Conservation (phyloP, 2,329 filamentous ascomycete genomes). For the Colletotrichum navitas region DNA sequence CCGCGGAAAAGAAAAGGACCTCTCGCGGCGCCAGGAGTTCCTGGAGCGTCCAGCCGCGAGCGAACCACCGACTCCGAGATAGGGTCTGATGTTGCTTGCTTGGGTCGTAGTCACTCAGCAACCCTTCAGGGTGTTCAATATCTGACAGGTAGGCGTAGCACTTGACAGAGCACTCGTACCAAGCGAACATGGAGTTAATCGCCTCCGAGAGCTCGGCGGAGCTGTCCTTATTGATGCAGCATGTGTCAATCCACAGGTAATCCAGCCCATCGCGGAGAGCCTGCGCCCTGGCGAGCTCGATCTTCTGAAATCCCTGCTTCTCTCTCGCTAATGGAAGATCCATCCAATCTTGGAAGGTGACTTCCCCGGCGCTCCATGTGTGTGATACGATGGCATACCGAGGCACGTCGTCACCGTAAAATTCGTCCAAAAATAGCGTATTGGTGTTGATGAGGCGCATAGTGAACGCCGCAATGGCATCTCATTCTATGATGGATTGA, state of each 20-base stretch:
- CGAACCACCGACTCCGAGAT: conserved; percentile 41
- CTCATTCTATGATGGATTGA: not conserved
- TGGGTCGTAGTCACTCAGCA: not conserved
- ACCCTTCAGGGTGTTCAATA: conserved; percentile 1
- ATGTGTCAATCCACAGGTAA: conserved; percentile 43
- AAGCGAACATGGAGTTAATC: conserved; percentile 41
- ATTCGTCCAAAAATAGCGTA: conserved; percentile 44
- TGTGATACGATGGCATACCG: conserved; percentile 47
- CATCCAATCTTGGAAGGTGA: conserved; percentile 42
- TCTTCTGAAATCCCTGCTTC: conserved; percentile 30
- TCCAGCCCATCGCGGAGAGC: conserved; percentile 25
- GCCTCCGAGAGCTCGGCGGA: conserved; percentile 39
- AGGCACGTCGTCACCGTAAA: conserved; percentile 44
- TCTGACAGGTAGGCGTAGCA: conserved; percentile 42
- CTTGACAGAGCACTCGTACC: conserved; percentile 35
- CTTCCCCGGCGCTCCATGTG: conserved; percentile 44
- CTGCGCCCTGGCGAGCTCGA: conserved; percentile 28
- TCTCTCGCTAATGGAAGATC: conserved; percentile 12
- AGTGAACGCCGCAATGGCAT: not conserved
- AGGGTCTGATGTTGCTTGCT: not conserved
- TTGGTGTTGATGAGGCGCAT: conserved; percentile 49
- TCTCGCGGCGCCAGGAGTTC: conserved; percentile 41
- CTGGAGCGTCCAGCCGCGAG: conserved; percentile 43
- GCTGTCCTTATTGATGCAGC: conserved; percentile 43
- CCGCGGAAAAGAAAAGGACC: conserved; percentile 39